phyloP scores from a whole-genome alignment of 352 stramenopile genomes.

The Phytophthora melonis region DNA sequence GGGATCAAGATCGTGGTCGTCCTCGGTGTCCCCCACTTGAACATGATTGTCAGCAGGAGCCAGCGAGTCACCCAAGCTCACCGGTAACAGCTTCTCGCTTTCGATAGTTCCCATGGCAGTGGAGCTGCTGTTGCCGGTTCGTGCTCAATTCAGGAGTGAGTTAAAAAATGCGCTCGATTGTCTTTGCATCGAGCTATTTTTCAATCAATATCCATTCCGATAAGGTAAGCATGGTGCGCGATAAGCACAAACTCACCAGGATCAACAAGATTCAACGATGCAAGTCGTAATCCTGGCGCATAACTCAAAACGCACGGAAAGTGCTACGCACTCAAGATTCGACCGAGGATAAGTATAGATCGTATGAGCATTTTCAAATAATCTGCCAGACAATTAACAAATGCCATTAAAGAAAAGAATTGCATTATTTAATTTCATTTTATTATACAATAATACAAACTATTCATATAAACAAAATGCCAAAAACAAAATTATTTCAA shows the following conservation, averaged over 20 bases:
- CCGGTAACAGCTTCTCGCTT: background rate
- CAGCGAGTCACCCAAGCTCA: background rate
- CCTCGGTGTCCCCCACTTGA: conserved; percentile 3
- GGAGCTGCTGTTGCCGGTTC: background rate
- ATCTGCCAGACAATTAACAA: too few relatives aligned
- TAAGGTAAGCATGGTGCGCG: background rate
- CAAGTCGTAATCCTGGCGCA: background rate
- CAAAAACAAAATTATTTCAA: too few relatives aligned
- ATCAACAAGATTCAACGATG: conserved; percentile 6
- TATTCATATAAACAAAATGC: too few relatives aligned
- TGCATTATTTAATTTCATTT: too few relatives aligned
- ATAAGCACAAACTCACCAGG: conserved; percentile 7
- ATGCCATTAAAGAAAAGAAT: too few relatives aligned
- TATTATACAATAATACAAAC: too few relatives aligned
- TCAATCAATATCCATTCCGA: background rate
- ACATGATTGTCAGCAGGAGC: background rate
- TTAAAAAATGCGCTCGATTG: background rate
- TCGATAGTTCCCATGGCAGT: background rate
- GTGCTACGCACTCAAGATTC: background rate
- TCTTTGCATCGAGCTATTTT: background rate
- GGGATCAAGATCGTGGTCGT: background rate
- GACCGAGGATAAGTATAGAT: background rate
- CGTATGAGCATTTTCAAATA: too few relatives aligned
- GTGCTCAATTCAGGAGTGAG: background rate
- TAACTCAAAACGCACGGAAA: background rate